phyloP scores from a whole-genome alignment of 164 flowering plant genomes.

The Nelumbo lutea region DNA sequence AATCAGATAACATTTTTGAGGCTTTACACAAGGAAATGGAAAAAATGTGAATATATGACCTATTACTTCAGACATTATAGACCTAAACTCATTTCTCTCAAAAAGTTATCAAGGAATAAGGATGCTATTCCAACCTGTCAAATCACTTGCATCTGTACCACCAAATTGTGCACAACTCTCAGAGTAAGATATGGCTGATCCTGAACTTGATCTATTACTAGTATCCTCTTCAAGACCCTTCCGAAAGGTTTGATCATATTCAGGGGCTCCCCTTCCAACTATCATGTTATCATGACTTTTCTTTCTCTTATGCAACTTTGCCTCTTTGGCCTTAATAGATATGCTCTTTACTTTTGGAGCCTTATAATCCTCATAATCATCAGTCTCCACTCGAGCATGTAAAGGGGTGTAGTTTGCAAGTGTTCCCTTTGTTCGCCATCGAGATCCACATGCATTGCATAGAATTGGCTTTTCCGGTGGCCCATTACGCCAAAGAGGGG shows the following conservation, averaged over 20 bases:
- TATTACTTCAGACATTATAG: neutral
- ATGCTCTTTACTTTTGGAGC: constrained; percentile 36
- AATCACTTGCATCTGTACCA: constrained; percentile 63
- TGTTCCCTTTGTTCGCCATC: constrained; percentile 90
- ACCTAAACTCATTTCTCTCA: neutral
- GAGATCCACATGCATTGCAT: constrained; percentile 90
- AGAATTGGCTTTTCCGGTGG: constrained; percentile 88
- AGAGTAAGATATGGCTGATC: constrained; percentile 71
- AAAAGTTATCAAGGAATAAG: neutral
- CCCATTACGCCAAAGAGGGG: constrained; percentile 94
- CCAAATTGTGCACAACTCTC: constrained; percentile 73
- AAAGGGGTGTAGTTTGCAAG: constrained; percentile 76
- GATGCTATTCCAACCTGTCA: constrained; percentile 44
- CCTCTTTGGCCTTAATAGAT: constrained; percentile 47
- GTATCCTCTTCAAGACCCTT: constrained; percentile 60
- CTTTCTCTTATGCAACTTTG: constrained; percentile 48
- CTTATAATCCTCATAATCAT: constrained; percentile 48
- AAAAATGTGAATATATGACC: neutral
- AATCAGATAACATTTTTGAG: neutral
- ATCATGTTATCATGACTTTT: constrained; percentile 20
- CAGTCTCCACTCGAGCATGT: constrained; percentile 61
- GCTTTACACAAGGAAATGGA: neutral
- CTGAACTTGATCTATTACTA: constrained; percentile 80
- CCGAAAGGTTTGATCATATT: constrained; percentile 28
- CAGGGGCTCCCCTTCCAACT: constrained; percentile 18